Percentiles rank a stretch among this genome's conserved stretches.
Evolutionary conservation across 2,329 filamentous ascomycete species (phyloP).

Genomic region (Dactylellina sp.): DNA sequence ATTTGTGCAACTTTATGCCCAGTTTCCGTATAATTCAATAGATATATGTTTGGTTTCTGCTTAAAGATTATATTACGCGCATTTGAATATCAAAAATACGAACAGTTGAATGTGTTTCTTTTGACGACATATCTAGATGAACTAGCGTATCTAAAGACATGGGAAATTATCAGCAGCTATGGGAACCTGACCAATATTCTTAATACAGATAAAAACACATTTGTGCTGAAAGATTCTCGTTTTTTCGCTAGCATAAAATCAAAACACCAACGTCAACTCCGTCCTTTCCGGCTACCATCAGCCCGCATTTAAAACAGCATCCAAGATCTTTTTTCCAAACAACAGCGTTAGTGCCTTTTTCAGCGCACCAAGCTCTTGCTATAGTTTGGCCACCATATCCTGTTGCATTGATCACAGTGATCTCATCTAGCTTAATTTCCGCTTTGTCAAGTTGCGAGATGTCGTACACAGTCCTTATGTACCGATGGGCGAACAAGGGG

Average conservation of each 20-base stretch:
- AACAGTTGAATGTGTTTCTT: too few species aligned
- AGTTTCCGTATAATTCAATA: too few species aligned
- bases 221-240: too few species aligned
- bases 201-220: too few species aligned
- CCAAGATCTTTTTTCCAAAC: slow-evolving; percentile 64
- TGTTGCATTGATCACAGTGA: slow-evolving; percentile 57
- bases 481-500: slow-evolving; percentile 13
- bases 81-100: too few species aligned
- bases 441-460: slow-evolving; percentile 25
- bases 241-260: slow-evolving; percentile 25
- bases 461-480: slow-evolving; percentile 24
- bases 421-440: slow-evolving; percentile 27
- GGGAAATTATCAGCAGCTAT: too few species aligned
- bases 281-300: slow-evolving; percentile 61
- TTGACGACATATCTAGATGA: too few species aligned
- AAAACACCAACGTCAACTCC: slow-evolving; percentile 28
- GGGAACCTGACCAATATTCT: too few species aligned
- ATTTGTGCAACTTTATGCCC: too few species aligned
- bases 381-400: slow-evolving; percentile 63
- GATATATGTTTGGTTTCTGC: too few species aligned
- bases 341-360: slow-evolving; percentile 64
- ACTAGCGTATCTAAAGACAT: too few species aligned
- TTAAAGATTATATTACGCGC: too few species aligned
- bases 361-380: slow-evolving; percentile 65
- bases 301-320: slow-evolving; percentile 65